Evolutionary conservation across 2,329 filamentous ascomycete genomes (phyloP).

Genomic region (Lomentospora prolificans): DNA sequence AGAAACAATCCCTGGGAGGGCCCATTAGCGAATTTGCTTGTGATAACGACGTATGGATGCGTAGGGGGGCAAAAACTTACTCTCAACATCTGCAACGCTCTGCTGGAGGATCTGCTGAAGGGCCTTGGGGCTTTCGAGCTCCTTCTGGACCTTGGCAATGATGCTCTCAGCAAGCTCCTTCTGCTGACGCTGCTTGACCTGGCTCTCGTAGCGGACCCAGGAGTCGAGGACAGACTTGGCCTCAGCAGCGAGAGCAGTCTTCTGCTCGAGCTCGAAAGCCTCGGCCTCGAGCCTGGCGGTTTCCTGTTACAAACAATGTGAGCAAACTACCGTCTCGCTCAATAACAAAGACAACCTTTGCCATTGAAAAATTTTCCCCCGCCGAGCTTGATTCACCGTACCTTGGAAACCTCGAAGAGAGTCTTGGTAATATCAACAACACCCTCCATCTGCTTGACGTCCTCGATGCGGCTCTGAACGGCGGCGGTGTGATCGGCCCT

Average conservation of each 20-base stretch:
- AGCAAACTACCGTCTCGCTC: slow-evolving; percentile 1
- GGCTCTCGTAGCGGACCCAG: slow-evolving; percentile 96
- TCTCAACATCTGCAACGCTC: slow-evolving; percentile 92
- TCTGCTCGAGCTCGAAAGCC: slow-evolving; percentile 95
- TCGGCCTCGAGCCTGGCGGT: slow-evolving; percentile 92
- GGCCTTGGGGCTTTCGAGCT: slow-evolving; percentile 94
- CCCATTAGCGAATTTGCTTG: slow-evolving; percentile 14
- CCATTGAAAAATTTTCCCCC: background rate
- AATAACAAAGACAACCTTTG: background rate
- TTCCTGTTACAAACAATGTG: slow-evolving; percentile 49
- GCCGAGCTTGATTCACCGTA: slow-evolving; percentile 29
- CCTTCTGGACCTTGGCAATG: slow-evolving; percentile 97
- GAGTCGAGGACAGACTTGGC: slow-evolving; percentile 94
- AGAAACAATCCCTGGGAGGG: slow-evolving; percentile 46
- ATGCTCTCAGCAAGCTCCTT: slow-evolving; percentile 84
- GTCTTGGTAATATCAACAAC: slow-evolving; percentile 96
- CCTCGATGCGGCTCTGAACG: slow-evolving; percentile 88
- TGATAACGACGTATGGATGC: background rate
- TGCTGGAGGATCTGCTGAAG: slow-evolving; percentile 97
- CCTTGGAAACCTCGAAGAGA: slow-evolving; percentile 97
- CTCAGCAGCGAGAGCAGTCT: slow-evolving; percentile 82
- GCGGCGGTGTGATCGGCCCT: slow-evolving; percentile 90
- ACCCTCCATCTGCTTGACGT: slow-evolving; percentile 85
- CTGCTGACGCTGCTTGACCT: slow-evolving; percentile 99
- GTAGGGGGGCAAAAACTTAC: slow-evolving; percentile 34